phyloP scores from a whole-genome alignment of 2,329 filamentous ascomycete genomes.

The Phialemonium atrogriseum region DNA sequence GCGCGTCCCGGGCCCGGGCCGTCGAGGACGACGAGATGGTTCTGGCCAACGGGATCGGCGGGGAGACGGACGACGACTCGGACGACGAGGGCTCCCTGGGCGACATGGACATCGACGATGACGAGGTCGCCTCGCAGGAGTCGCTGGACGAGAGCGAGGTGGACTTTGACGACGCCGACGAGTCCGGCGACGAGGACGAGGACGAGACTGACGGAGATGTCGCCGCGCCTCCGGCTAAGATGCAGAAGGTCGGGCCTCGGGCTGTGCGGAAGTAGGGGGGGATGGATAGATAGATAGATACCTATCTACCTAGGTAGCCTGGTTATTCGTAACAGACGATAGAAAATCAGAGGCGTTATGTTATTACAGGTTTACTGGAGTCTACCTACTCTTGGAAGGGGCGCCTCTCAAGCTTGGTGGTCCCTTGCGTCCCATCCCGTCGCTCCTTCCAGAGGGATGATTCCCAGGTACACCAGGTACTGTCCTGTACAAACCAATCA shows the following conservation, averaged over 20 bases:
- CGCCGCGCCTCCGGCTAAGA: constrained; percentile 23
- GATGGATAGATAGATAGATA: too few relatives aligned
- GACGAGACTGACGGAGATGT: constrained; percentile 20
- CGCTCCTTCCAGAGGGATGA: too few relatives aligned
- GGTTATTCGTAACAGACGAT: too few relatives aligned
- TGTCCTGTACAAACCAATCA: too few relatives aligned
- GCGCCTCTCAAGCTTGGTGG: too few relatives aligned
- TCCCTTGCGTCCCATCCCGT: too few relatives aligned
- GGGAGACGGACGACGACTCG: constrained; percentile 9
- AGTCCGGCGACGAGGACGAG: constrained; percentile 22
- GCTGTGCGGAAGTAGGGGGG: constrained; percentile 18
- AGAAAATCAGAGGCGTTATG: too few relatives aligned
- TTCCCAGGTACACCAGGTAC: too few relatives aligned
- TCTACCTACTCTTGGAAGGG: too few relatives aligned
- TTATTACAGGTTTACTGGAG: too few relatives aligned
- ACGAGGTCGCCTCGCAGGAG: constrained; percentile 11
- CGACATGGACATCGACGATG: constrained; percentile 11
- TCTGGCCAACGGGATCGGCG: constrained; percentile 9
- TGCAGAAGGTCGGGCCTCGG: constrained; percentile 22
- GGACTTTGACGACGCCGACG: constrained; percentile 25
- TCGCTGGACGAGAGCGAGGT: constrained; percentile 24
- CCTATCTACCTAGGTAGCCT: too few relatives aligned
- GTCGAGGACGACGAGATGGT: constrained; percentile 7
- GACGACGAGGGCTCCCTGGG: constrained; percentile 14
- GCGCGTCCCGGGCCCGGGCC: constrained; percentile 4